Conservation (phyloP, 2,329 filamentous ascomycete species). For the Apiospora rasikravindrae region DNA sequence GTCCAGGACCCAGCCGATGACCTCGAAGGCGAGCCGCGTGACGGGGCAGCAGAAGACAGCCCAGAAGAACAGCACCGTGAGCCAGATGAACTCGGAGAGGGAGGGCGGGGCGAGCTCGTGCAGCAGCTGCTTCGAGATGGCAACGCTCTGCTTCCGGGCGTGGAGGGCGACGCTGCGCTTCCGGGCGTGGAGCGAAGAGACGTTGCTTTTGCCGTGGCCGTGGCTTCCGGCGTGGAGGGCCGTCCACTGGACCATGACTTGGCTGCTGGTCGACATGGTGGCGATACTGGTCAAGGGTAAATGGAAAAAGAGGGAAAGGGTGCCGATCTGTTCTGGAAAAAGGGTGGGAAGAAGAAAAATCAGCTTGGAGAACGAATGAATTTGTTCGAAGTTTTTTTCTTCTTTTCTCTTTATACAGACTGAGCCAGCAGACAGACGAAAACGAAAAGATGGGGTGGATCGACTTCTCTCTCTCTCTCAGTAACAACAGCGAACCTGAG, state of each 20-base stretch:
- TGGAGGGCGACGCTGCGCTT: not conserved
- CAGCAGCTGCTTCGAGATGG: not conserved
- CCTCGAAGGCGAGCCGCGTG: not conserved
- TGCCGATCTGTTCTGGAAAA: not conserved
- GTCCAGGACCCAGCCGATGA: not conserved
- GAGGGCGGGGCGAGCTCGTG: slow-evolving; percentile 1
- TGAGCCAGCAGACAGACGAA: slow-evolving; percentile 5
- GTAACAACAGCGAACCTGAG: too few relatives aligned
- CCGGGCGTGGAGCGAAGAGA: not conserved
- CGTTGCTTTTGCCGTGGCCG: not conserved
- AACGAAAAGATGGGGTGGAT: not conserved
- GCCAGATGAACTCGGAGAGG: not conserved
- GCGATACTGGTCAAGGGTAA: not conserved
- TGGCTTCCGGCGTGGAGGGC: not conserved
- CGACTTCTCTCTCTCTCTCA: not conserved
- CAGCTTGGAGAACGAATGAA: not conserved
- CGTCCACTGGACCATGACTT: not conserved
- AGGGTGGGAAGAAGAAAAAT: not conserved
- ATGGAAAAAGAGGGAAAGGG: not conserved
- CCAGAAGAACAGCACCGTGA: not conserved
- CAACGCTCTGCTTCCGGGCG: not conserved
- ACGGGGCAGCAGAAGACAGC: slow-evolving; percentile 1
- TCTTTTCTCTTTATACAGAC: not conserved
- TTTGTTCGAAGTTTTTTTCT: not conserved
- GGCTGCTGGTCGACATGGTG: not conserved